phyloP scores from a whole-genome alignment of 2,329 filamentous ascomycete species.

The Emergomyces orientalis region DNA sequence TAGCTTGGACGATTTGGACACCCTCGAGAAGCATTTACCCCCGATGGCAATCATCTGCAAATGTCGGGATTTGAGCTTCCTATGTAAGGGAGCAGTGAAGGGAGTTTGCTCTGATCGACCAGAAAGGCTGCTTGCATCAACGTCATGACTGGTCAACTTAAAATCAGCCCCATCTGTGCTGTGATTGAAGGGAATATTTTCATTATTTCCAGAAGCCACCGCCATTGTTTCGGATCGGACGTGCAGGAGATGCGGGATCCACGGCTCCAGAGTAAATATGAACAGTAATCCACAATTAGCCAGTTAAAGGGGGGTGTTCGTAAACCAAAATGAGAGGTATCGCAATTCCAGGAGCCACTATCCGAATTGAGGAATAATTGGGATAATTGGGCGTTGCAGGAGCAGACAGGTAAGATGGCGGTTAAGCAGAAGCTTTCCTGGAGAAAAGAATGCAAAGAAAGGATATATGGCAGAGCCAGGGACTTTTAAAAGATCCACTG shows the following conservation, averaged over 20 bases:
- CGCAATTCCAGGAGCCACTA: no score
- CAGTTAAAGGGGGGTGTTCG: no score
- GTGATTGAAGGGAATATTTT: neutral
- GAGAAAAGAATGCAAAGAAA: no score
- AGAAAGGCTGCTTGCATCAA: neutral
- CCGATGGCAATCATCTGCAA: constrained; percentile 55
- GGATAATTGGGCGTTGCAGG: no score
- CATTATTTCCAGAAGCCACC: neutral
- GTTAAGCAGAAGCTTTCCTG: no score
- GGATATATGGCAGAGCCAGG: neutral
- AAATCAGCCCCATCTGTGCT: neutral
- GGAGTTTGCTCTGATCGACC: neutral
- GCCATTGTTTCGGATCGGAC: neutral
- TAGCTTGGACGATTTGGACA: neutral
- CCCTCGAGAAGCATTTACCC: constrained; percentile 45
- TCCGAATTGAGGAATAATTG: no score
- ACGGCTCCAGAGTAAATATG: neutral
- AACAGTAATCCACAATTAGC: neutral
- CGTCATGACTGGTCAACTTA: neutral
- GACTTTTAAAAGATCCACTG: neutral
- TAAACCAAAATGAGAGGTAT: no score
- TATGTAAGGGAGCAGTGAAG: constrained; percentile 25
- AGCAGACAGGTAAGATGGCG: no score
- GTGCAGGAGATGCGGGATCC: neutral
- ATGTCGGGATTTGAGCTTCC: constrained; percentile 48